Percentiles rank a stretch among this genome's conserved stretches.
Evolutionary conservation across 192 early-diverging fungal genomes (phyloP).

Genomic region (Mortierella alpina): DNA sequence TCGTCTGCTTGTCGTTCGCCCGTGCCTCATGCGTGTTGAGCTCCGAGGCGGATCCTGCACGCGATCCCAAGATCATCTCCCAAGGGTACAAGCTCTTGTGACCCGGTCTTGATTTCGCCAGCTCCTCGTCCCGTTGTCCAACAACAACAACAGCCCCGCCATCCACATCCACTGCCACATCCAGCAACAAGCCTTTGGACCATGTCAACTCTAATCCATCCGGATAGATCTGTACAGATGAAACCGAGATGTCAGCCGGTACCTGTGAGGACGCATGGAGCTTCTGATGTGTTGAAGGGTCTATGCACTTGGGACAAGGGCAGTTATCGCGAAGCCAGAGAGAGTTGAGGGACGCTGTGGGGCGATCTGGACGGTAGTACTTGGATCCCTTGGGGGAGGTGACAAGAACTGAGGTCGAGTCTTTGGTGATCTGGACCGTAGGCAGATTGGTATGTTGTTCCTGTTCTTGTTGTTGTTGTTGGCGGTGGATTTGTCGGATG

Average conservation of each 20-base stretch:
- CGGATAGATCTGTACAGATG: slow-evolving; percentile 9
- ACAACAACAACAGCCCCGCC: neutral
- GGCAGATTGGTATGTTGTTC: neutral
- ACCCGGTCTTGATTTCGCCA: slow-evolving; percentile 5
- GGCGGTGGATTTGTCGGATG: too few species aligned
- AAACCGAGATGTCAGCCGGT: slow-evolving; percentile 55
- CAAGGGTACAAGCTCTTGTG: slow-evolving; percentile 23
- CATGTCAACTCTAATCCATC: slow-evolving; percentile 56
- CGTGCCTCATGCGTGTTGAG: too few species aligned
- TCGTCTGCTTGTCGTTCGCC: too few species aligned
- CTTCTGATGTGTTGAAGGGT: slow-evolving; percentile 62
- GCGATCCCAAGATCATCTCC: slow-evolving; percentile 15
- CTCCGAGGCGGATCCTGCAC: too few species aligned
- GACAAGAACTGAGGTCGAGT: slow-evolving; percentile 9
- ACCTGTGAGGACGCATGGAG: slow-evolving; percentile 62
- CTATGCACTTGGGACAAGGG: slow-evolving; percentile 60
- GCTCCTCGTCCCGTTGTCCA: neutral
- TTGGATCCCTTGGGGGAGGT: neutral
- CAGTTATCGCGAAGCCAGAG: slow-evolving; percentile 72
- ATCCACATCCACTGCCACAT: slow-evolving; percentile 13
- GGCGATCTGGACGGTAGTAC: neutral
- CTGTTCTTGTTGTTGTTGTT: neutral
- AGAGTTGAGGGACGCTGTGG: neutral
- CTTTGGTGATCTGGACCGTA: neutral
- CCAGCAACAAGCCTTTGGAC: slow-evolving; percentile 49